phyloP scores from a whole-genome alignment of 2,329 filamentous ascomycete genomes.

The Lasiodiplodia citricola region DNA sequence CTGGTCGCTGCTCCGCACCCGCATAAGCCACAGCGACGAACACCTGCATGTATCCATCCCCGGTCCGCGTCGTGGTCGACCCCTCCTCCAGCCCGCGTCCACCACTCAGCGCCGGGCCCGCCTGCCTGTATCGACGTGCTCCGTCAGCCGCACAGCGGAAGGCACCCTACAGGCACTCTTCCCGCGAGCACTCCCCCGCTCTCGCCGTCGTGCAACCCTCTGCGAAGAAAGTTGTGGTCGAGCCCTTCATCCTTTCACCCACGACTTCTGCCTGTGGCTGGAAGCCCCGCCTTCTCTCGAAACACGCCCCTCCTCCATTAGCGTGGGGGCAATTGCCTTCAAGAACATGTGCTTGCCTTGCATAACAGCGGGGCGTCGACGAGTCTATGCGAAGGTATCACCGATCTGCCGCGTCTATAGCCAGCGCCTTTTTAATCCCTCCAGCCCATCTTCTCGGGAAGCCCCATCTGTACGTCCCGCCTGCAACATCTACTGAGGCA shows the following conservation, averaged over 20 bases:
- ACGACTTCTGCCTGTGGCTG: background rate
- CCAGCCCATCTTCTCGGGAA: background rate
- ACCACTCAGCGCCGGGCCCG: background rate
- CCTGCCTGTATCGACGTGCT: slow-evolving; percentile 1
- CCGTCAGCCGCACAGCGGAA: slow-evolving; percentile 15
- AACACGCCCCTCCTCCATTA: slow-evolving; percentile 6
- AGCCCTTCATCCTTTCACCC: background rate
- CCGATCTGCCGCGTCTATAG: slow-evolving; percentile 5
- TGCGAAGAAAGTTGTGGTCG: background rate
- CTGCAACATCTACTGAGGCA: background rate
- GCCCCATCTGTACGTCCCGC: background rate
- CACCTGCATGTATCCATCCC: slow-evolving; percentile 17
- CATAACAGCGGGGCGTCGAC: slow-evolving; percentile 7
- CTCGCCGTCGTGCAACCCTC: background rate
- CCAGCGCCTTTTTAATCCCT: background rate
- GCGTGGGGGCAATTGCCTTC: slow-evolving; percentile 11
- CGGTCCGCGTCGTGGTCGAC: background rate
- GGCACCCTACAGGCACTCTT: background rate
- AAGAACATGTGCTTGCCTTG: slow-evolving; percentile 15
- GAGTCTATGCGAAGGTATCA: background rate
- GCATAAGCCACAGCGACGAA: slow-evolving; percentile 16
- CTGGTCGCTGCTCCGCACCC: slow-evolving; percentile 10
- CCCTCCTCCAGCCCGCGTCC: background rate
- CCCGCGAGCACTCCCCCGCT: background rate
- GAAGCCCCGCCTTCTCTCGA: slow-evolving; percentile 1